phyloP scores from a whole-genome alignment of 352 stramenopile genomes.

The Globisporangium mamillatum region DNA sequence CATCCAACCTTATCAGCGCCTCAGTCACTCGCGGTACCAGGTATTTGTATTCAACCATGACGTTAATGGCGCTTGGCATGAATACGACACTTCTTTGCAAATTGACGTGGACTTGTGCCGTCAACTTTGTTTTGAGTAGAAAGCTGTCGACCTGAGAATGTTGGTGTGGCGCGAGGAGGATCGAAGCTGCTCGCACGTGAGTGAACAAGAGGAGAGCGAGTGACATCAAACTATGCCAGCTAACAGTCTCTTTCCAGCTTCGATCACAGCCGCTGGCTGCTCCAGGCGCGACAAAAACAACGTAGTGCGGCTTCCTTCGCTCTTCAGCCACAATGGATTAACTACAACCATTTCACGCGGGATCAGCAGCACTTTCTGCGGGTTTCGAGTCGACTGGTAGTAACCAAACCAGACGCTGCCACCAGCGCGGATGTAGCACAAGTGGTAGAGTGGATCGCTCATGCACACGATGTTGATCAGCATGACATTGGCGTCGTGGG shows the following conservation, averaged over 20 bases:
- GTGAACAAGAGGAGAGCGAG: no score
- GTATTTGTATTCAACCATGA: not conserved
- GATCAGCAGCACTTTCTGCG: not conserved
- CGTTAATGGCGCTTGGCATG: not conserved
- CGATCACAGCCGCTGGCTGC: no score
- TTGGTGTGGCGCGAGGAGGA: not conserved
- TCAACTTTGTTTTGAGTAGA: not conserved
- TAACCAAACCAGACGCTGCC: not conserved
- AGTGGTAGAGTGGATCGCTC: slow-evolving; percentile 3
- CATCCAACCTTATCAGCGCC: no score
- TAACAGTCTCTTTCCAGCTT: not conserved
- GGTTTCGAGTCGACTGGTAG: slow-evolving; percentile 1
- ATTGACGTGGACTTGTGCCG: not conserved
- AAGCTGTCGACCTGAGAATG: not conserved
- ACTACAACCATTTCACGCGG: not conserved
- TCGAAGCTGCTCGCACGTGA: no score
- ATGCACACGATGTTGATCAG: slow-evolving; percentile 1
- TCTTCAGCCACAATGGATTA: not conserved
- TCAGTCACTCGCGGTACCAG: not conserved
- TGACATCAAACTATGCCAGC: no score
- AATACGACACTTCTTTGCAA: not conserved
- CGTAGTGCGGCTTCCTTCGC: not conserved
- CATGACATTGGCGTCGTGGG: not conserved
- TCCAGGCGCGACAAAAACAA: no score
- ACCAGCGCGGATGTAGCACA: not conserved